These are phyloP conservation scores for Roridomyces roridus DNA, from an alignment of 768 basidiomycete species.

Conservation along the genomic window DNA sequence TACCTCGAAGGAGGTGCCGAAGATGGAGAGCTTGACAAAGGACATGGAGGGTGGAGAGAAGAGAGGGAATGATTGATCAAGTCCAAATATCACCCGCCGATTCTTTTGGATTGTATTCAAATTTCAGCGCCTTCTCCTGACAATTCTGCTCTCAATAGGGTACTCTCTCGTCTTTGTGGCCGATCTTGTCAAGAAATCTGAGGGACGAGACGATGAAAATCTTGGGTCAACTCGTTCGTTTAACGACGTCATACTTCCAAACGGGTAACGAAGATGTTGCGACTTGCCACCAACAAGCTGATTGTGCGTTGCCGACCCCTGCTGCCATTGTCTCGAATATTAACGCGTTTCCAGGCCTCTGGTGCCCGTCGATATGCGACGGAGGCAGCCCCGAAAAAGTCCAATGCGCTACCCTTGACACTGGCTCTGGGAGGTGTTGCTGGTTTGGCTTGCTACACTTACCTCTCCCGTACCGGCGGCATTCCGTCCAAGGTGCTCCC, in stretches of 20 bases:
- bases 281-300: not conserved
- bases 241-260: too few species aligned
- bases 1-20: slow-evolving; percentile 97
- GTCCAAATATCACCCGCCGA: too few species aligned
- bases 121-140: too few species aligned
- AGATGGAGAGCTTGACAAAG: slow-evolving; percentile 98
- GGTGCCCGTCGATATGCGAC: slow-evolving; percentile 35
- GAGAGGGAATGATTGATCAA: not conserved
- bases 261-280: too few species aligned
- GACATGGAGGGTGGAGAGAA: slow-evolving; percentile 59
- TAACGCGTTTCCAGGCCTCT: slow-evolving; percentile 5
- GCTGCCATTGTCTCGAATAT: too few species aligned
- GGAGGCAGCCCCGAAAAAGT: slow-evolving; percentile 50
- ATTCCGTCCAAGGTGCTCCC: slow-evolving; percentile 26
- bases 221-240: too few species aligned
- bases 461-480: slow-evolving; percentile 45
- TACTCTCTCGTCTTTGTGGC: too few species aligned
- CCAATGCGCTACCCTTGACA: slow-evolving; percentile 52
- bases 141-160: too few species aligned
- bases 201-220: too few species aligned
- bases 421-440: slow-evolving; percentile 51
- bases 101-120: too few species aligned
- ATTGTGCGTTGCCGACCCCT: too few species aligned
- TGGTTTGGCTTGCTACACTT: slow-evolving; percentile 54
- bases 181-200: too few species aligned